Base-by-base conservation (phyloP, 495 filamentous ascomycete genomes). In the Chaetomium fimeti region DNA sequence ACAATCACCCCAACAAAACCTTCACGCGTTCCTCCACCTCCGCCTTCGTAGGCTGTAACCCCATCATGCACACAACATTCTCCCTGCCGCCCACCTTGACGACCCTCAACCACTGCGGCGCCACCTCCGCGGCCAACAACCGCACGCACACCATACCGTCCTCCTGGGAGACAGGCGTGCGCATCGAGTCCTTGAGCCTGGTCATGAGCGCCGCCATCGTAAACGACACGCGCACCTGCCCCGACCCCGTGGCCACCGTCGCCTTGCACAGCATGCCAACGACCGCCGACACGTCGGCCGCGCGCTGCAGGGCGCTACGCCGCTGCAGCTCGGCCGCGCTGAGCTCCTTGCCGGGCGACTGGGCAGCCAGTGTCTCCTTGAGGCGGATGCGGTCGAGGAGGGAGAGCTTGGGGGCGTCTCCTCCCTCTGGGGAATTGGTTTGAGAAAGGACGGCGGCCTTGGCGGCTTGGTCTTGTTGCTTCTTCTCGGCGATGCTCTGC, bases 301-400 rank as follows among this genome's bases (percentile, higher is more conserved):
- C 75, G 18, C 88, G 79, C 61, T 85, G 82, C 13, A 91, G 77
- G 16, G 88, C 87, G 1, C 82, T 78, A 40, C 76, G 76, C 2
- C 87, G 82, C 66, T 77, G 78, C 15, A 86, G 73, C 66, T 85
- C 78, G n/a, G 75, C 80, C 2, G 77, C 69, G 0, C 81, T 74
- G 1, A 81, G 77, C 0, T 67, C 74, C 7, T 4, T 11, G 28
- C 75, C 66, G 20, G 77, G 75, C 1, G 79, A 57, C 45, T 76
- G 74, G 0, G 82, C 74, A 45, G 79, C 74, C 4, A 80, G 69
- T 1, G 80, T 68, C 56, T 88, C 79, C 74, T 87, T 89, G 22
- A 80, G 72, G 32, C 85, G 82, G 64, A 91, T 81, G 65, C 88
- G 85, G 62, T 88, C 87, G 18, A 89, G 81, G 22, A 90, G 69